Evolutionary conservation across 177 flowering plant species (phyloP), one percentile per base, ranked within the genome.

Genomic region (Vitis hybrid): DNA sequence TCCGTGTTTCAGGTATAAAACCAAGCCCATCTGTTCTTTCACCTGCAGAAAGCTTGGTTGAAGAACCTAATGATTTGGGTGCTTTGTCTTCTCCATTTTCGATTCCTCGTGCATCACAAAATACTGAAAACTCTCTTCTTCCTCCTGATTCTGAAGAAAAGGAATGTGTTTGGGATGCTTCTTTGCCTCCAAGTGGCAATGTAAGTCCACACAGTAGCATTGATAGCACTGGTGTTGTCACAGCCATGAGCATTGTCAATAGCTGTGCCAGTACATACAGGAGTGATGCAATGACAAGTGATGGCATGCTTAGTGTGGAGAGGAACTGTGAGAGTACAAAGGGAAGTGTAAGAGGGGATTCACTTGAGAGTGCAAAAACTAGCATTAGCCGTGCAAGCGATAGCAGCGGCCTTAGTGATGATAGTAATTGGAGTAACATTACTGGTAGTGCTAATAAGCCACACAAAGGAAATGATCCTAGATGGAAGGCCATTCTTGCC

Each of bases 81-180:
- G 71, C 69, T 15, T 64, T 79, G 48, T 69, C 84, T 59, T 80
- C 90, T 48, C 86, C 88, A n/a, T 81, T 83, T 69, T 55, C 79
- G 18, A 75, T 70, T 75, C 81, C 89, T 69, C 86, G 84, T 51
- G 84, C 86, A 29, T 85, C 87, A 52, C 88, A 81, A 14, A 82
- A 84, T 66, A 83, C 82, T 19, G 89, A 86, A 16, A 83, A 65
- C 56, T 78, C 84, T 16, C 82, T 67, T 54, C 79, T 80, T 56
- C 78, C 80, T 8, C 82, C 73, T 2, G 91, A 86, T 68, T 74
- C 94, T 48, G 97, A 88, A 52, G 97, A 93, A 75, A 87, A 84
- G 78, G 98, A 88, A 73, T 90, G 95, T 74, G 82, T 93, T 48
- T 93, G 98, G 98, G 98, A 93, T 81, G 86, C 93, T 75, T 93